A percentile compares a stretch with the other conserved stretches of the same genome.
phyloP scores from a whole-genome alignment of 2,329 filamentous ascomycete genomes.

The Verticillium nubilum region DNA sequence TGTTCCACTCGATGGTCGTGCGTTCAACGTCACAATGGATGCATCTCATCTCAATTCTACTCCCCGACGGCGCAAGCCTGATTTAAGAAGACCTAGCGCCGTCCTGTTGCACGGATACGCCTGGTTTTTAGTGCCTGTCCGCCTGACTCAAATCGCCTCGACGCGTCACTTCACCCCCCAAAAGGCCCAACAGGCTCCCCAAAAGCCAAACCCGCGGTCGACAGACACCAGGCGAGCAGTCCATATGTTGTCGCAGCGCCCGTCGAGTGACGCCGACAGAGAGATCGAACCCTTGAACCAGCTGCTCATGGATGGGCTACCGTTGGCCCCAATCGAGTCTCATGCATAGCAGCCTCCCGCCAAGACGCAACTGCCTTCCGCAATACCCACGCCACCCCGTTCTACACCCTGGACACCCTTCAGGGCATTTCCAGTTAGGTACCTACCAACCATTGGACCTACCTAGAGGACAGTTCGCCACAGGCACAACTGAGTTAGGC shows the following conservation, averaged over 20 bases:
- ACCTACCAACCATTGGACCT: no score
- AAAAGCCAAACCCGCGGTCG: neutral
- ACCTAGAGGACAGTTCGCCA: neutral
- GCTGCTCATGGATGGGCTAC: neutral
- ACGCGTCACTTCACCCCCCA: neutral
- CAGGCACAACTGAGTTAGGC: neutral
- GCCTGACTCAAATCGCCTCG: neutral
- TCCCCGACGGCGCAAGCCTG: neutral
- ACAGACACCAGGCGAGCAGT: neutral
- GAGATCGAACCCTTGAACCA: neutral
- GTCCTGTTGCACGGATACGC: neutral
- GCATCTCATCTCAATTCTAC: neutral
- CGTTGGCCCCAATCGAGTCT: neutral
- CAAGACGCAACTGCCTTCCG: neutral
- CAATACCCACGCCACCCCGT: neutral
- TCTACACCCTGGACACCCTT: neutral
- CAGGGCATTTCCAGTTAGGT: neutral
- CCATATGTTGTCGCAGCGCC: no score
- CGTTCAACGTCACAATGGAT: neutral
- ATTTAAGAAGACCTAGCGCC: neutral
- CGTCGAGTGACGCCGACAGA: neutral
- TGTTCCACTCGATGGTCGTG: neutral
- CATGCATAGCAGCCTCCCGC: neutral
- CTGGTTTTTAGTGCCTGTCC: neutral
- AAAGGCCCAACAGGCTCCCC: neutral